phyloP scores from a whole-genome alignment of 345 rosid species.

The sweet orange (Citrus sinensis) region DVS_A1.0 CM039163.1:2825001-2825500 shows the following conservation, averaged over 20 bases:
- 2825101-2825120: background rate
- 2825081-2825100: slow-evolving; percentile 27
- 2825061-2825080: slow-evolving; percentile 81
- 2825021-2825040: slow-evolving; percentile 85
- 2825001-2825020: slow-evolving; percentile 82
- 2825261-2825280: background rate
- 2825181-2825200: background rate
- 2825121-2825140: background rate
- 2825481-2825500: too few relatives aligned
- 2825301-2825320: background rate
- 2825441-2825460: too few relatives aligned
- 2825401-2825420: too few relatives aligned
- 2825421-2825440: too few relatives aligned
- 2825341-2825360: background rate
- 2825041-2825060: slow-evolving; percentile 85
- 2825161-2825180: background rate
- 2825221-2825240: background rate
- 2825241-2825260: background rate
- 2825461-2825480: too few relatives aligned
- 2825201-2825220: background rate
- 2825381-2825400: too few relatives aligned
- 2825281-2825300: background rate
- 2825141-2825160: background rate
- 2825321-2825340: background rate
- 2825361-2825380: background rate